Percentiles rank a stretch among this genome's conserved stretches.
Conservation (phyloP, 768 basidiomycete genomes). For the Lentinula boryana region DNA sequence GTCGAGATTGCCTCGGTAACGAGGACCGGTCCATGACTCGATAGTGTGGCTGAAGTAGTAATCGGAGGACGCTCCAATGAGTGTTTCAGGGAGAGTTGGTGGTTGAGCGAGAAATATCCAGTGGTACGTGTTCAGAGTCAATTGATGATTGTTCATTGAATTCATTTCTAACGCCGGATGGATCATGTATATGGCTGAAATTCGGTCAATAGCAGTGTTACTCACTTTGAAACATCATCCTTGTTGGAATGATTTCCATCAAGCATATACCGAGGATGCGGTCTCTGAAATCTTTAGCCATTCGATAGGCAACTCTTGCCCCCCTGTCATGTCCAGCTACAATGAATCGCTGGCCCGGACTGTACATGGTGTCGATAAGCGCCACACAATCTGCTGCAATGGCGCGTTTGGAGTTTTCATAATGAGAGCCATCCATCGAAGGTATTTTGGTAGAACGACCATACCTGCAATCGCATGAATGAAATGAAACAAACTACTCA, state of each 20-base stretch:
- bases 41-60: conserved; percentile 4
- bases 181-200: neutral
- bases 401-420: conserved; percentile 6
- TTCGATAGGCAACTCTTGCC: conserved; percentile 6
- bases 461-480: neutral
- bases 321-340: conserved; percentile 9
- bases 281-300: conserved; percentile 5
- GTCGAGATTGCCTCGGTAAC: conserved; percentile 1
- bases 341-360: conserved; percentile 1
- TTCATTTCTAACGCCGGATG: conserved; percentile 1
- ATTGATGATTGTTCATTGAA: neutral
- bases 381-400: conserved; percentile 6
- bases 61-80: conserved; percentile 8
- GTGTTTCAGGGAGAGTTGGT: conserved; percentile 4
- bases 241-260: conserved; percentile 8
- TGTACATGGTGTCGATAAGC: conserved; percentile 2
- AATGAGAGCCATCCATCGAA: conserved; percentile 4
- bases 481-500: neutral
- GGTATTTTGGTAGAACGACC: conserved; percentile 4
- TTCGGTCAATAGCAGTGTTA: neutral
- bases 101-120: conserved; percentile 9
- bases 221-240: conserved; percentile 3
- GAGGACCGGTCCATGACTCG: conserved; percentile 1
- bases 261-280: neutral
- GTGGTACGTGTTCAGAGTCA: neutral